These are phyloP conservation scores for Kickxella alabastrina DNA, from an alignment of 192 early-diverging fungal species.

Conservation along the genomic window DNA sequence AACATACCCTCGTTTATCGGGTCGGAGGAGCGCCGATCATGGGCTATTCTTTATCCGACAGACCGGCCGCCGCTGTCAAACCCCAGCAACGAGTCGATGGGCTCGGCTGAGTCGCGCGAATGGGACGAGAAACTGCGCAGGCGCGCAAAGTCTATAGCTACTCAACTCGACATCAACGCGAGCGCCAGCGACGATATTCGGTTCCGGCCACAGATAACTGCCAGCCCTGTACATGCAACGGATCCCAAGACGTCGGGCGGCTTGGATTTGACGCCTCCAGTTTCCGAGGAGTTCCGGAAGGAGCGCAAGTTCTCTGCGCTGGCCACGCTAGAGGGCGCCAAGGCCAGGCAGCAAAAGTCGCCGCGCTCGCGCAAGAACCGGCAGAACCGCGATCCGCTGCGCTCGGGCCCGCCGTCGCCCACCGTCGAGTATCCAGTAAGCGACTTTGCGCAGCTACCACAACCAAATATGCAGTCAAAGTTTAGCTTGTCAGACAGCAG, in stretches of 20 bases:
- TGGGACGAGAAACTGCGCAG: constrained; percentile 33
- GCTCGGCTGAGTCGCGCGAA: constrained; percentile 8
- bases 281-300: constrained; percentile 14
- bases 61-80: constrained; percentile 32
- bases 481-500: constrained; percentile 6
- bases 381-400: constrained; percentile 24
- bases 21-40: constrained; percentile 22
- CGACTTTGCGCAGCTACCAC: not conserved
- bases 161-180: not conserved
- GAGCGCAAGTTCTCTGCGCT: constrained; percentile 20
- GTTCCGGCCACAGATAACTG: constrained; percentile 11
- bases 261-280: constrained; percentile 7
- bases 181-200: not conserved
- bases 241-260: constrained; percentile 43
- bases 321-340: constrained; percentile 30
- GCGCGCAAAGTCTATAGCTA: constrained; percentile 20
- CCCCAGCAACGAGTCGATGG: constrained; percentile 8
- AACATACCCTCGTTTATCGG: constrained; percentile 5
- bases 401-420: constrained; percentile 9
- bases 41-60: constrained; percentile 24
- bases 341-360: constrained; percentile 1
- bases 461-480: constrained; percentile 4
- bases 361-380: constrained; percentile 16
- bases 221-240: constrained; percentile 20
- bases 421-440: not conserved